A percentile compares a stretch with the other conserved stretches of the same genome.
Evolutionary conservation across 495 filamentous ascomycete species (phyloP).

Genomic region (Tuber calosporum): DNA sequence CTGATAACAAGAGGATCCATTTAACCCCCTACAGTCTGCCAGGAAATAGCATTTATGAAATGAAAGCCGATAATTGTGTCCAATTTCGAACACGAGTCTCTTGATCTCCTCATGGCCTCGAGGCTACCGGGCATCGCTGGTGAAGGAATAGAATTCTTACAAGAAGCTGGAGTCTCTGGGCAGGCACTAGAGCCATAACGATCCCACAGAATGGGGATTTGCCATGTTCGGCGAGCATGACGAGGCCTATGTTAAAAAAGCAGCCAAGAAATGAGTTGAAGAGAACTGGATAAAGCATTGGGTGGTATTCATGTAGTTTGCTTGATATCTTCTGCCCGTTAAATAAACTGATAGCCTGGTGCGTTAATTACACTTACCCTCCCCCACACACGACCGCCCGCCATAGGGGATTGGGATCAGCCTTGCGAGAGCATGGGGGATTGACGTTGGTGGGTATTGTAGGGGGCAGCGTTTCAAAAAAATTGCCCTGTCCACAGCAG

Average conservation of each 20-base stretch:
- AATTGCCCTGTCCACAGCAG: neutral
- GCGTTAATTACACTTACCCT: neutral
- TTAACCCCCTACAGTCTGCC: conserved; percentile 57
- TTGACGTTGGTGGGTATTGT: neutral
- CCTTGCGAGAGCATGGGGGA: neutral
- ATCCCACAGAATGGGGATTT: conserved; percentile 49
- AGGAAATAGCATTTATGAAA: conserved; percentile 52
- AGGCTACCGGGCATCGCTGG: conserved; percentile 7
- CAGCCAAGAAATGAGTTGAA: conserved; percentile 47
- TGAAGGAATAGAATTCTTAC: conserved; percentile 45
- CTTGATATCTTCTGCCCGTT: neutral
- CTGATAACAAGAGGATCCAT: conserved; percentile 49
- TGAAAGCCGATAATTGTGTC: conserved; percentile 51
- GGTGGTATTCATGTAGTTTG: neutral
- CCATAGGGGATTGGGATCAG: neutral
- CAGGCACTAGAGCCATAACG: conserved; percentile 49
- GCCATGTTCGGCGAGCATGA: conserved; percentile 50
- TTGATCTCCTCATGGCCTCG: neutral
- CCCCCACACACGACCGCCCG: neutral
- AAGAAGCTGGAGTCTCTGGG: conserved; percentile 48
- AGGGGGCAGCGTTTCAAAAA: neutral
- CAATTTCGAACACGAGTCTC: conserved; percentile 48
- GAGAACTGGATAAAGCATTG: conserved; percentile 42
- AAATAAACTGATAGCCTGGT: neutral
- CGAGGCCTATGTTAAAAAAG: conserved; percentile 46